Evolutionary conservation across 2,329 filamentous ascomycete species (phyloP).

Genomic region (Gnomoniopsis sp.): DNA sequence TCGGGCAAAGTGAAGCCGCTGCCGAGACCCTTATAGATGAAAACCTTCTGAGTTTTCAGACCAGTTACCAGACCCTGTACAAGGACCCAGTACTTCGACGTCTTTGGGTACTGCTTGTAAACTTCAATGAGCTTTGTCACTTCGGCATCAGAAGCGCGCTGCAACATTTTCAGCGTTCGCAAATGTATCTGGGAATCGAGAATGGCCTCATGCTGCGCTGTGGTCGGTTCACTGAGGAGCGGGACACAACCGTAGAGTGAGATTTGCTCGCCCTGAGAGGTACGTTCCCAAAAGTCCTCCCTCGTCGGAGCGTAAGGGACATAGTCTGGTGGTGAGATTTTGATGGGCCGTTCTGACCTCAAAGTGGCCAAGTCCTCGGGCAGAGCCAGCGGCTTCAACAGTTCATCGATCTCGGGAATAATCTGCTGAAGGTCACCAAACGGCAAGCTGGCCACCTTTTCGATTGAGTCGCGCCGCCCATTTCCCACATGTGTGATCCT

Average conservation of each 20-base stretch:
- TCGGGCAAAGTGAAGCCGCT: constrained; percentile 32
- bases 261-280: constrained; percentile 25
- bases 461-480: constrained; percentile 2
- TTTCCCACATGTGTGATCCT: constrained; percentile 20
- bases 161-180: constrained; percentile 29
- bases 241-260: constrained; percentile 29
- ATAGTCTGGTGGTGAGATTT: constrained; percentile 23
- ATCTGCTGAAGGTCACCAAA: constrained; percentile 22
- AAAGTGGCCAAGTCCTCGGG: constrained; percentile 18
- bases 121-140: constrained; percentile 25
- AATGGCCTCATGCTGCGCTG: constrained; percentile 28
- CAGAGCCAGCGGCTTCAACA: constrained; percentile 20
- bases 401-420: constrained; percentile 24
- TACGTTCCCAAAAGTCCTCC: constrained; percentile 30
- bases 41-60: constrained; percentile 23
- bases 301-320: constrained; percentile 22
- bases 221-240: constrained; percentile 25
- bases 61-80: constrained; percentile 27
- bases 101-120: constrained; percentile 21
- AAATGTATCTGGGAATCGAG: constrained; percentile 30
- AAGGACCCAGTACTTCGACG: constrained; percentile 20
- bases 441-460: constrained; percentile 22
- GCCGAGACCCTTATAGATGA: constrained; percentile 32
- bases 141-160: constrained; percentile 26
- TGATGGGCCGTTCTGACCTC: constrained; percentile 17